Evolutionary conservation across 305 asterid species (phyloP).

Genomic region (Solanum hybrid): DNA sequence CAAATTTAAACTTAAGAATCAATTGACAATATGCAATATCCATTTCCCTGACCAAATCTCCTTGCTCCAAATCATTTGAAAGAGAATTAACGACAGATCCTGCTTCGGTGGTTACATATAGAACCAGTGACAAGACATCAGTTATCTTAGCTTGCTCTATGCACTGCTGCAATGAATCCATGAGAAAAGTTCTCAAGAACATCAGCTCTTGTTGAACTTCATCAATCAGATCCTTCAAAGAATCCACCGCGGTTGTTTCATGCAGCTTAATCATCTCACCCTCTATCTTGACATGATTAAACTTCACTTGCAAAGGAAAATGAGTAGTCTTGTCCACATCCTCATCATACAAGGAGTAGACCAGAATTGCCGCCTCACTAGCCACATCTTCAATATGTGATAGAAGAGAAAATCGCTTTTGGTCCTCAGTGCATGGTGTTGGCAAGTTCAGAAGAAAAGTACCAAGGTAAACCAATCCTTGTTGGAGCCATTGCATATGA

Average conservation of each 20-base stretch:
- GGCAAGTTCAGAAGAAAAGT: not conserved
- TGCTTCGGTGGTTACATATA: not conserved
- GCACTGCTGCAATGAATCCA: not conserved
- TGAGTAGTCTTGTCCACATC: not conserved
- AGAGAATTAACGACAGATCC: not conserved
- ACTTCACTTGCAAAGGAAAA: not conserved
- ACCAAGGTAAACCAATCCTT: not conserved
- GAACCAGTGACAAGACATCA: not conserved
- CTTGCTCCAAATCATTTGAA: not conserved
- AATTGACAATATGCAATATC: not conserved
- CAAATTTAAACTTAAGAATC: not conserved
- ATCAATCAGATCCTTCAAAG: not conserved
- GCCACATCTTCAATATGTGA: not conserved
- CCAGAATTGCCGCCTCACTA: not conserved
- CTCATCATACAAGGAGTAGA: not conserved
- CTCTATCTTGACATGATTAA: not conserved
- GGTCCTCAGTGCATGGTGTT: not conserved
- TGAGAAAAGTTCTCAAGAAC: not conserved
- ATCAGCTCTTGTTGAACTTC: not conserved
- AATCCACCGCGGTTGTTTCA: not conserved
- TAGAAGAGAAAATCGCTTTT: not conserved
- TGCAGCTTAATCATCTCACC: not conserved
- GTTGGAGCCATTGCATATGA: not conserved
- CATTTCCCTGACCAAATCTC: not conserved
- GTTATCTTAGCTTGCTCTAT: not conserved